Base-by-base conservation (phyloP, 2,329 filamentous ascomycete genomes). In the Pezicula neosporulosa region DNA sequence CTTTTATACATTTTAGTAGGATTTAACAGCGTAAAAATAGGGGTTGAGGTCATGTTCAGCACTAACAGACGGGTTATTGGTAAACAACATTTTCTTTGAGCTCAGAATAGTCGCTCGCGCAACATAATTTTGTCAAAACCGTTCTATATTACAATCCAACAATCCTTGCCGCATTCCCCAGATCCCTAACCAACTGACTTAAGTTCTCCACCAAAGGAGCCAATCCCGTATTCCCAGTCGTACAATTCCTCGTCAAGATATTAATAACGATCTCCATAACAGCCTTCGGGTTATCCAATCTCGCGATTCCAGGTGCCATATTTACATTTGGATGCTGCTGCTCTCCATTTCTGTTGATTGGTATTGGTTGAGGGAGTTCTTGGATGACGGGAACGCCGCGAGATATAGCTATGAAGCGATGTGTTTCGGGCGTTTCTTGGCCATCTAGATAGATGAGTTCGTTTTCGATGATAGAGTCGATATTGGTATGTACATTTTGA, bases 171-270 rank as follows among this genome's bases (percentile, higher is more conserved):
- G 53, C 56, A 24, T 48, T 51, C 16, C 54, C 77, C 47, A 88
- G 65, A 55, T 84, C 81, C 56, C 77, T 77, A 60, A 89, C 78
- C 58, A 89, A 68, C 43, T 82, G 76, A 38, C 82, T 77, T 43
- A 89, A 65, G 55, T 88, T 89, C 59, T 87, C 84, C 3, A 88
- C 83, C 45, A 90, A 74, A 1, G 84, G 79, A 12, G 85, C 81
- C 52, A 76, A 9, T 6, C 28, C 47, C 21, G 38, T 46, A 44
- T 39, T 48, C 15, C 48, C 47, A 41, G 38, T 41, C 8, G 38
- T 43, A 24, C 27, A 48, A 16, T 44, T 48, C 13, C 46, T 37
- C 3, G n/a, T 45, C 49, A 53, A 36, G 6, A 54, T 44, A 12
- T 37, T 28, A 9, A 52, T 52, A 16, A 55, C 44, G n/a, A 38